Percentiles rank a stretch among this genome's conserved stretches.
phyloP scores from a whole-genome alignment of 192 early-diverging fungal genomes.

The Diversispora epigaea region DNA sequence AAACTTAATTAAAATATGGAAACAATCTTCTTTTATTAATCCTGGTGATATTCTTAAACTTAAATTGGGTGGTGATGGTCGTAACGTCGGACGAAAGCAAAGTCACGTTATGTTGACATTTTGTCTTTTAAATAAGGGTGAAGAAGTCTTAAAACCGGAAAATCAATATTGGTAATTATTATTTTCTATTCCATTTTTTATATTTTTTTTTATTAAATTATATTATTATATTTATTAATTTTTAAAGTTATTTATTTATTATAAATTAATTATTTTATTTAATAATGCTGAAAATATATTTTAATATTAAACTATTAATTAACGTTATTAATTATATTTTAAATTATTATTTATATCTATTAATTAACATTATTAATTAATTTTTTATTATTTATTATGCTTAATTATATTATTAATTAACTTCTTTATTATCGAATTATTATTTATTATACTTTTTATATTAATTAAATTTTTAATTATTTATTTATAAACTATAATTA shows the following conservation, averaged over 20 bases:
- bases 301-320: too few species aligned
- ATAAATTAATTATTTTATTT: too few species aligned
- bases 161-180: not conserved
- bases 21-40: not conserved
- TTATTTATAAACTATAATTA: not conserved
- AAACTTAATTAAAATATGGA: not conserved
- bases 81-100: not conserved
- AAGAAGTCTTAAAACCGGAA: not conserved
- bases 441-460: too few species aligned
- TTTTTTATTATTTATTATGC: too few species aligned
- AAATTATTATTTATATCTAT: too few species aligned
- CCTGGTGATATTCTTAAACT: not conserved
- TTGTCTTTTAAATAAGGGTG: slow-evolving; percentile 2
- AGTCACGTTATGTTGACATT: not conserved
- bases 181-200: not conserved
- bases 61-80: not conserved
- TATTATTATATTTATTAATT: too few species aligned
- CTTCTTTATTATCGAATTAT: too few species aligned
- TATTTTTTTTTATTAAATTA: not conserved
- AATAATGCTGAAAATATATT: too few species aligned
- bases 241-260: too few species aligned
- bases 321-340: too few species aligned
- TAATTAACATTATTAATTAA: too few species aligned
- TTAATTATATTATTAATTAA: too few species aligned
- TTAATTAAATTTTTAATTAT: not conserved